Conservation (phyloP, 805 yeast genomes). For the Kodamaea leandrae region DNA sequence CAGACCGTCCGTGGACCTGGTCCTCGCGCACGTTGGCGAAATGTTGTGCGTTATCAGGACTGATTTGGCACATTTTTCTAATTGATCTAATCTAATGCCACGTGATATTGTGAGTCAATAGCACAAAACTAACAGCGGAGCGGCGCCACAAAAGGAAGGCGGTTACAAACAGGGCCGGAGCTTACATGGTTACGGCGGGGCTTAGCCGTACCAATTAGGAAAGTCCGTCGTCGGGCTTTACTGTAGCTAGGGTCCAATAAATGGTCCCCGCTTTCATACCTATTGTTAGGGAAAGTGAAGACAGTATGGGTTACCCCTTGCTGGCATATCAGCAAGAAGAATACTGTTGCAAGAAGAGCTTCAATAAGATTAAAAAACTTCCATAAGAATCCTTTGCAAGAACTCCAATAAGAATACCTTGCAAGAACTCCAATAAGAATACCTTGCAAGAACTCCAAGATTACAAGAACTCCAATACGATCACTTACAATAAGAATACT, state of each 20-base stretch:
- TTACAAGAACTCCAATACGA: background rate
- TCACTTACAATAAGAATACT: background rate
- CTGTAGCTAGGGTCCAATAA: no score
- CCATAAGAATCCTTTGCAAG: no score
- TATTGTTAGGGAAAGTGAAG: no score
- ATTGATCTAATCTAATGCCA: slow-evolving; percentile 9
- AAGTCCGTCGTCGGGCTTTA: background rate
- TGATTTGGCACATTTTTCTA: background rate
- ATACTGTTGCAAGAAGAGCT: no score
- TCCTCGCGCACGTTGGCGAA: slow-evolving; percentile 2
- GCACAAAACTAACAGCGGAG: slow-evolving; percentile 4
- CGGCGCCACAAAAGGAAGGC: background rate
- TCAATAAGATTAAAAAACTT: no score
- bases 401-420: no score
- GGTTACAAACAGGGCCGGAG: background rate
- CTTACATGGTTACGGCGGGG: background rate
- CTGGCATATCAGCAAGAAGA: no score
- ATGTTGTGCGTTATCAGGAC: slow-evolving; percentile 8
- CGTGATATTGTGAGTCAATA: slow-evolving; percentile 11
- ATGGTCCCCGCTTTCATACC: no score
- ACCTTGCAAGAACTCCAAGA: no score
- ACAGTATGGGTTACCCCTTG: background rate
- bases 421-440: no score
- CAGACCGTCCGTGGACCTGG: no score
- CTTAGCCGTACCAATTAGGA: background rate